Evolutionary conservation across 495 filamentous ascomycete genomes (phyloP), one percentile per base, ranked within the genome.

Genomic region (Extremus antarcticus): DNA sequence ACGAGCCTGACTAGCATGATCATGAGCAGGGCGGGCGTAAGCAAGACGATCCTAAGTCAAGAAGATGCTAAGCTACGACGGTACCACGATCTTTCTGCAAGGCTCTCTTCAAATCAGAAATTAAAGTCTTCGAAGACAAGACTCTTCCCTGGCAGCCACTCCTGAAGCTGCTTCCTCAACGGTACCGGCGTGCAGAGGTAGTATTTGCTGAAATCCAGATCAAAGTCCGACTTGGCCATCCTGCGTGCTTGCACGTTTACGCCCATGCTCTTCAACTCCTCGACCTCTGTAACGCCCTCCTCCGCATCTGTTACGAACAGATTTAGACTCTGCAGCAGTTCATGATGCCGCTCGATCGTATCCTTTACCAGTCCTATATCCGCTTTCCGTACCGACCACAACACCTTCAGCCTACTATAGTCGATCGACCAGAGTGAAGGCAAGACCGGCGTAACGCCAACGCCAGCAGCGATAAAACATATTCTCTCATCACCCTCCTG

Each of bases 371-470:
- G 60, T 1, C 71, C 74, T 1, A 88, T 50, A 66, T 92, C 88
- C 24, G 71, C 69, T 4, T 67, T 64, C 19, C 76, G 75, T 19
- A 88, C 43, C 7, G 78, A 80, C 88, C 87, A 90, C 16, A 86
- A 68, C n/a, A 89, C 59, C 35, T 65, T 65, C 41, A 88, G 58
- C 15, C 57, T 64, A 21, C 53, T 60, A n/a, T 73, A 57, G 54
- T 79, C 63, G 15, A 82, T 57, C 11, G 65, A 65, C 1, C 70
- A 62, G 19, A 82, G 70, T 54, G 88, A 84, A 3, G 81, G 78
- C 25, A 91, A 73, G 10, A 91, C 57, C 2, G 87, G 87, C 35
- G 86, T 94, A 57, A 91, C 87, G 1, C 87, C 88, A 16, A 94
- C 85, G 1, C 88, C 88, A 1, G 80, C 85, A 41, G 85, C 85